phyloP scores from a whole-genome alignment of 139 green algal species.

The Chlorella vulgaris region DNA sequence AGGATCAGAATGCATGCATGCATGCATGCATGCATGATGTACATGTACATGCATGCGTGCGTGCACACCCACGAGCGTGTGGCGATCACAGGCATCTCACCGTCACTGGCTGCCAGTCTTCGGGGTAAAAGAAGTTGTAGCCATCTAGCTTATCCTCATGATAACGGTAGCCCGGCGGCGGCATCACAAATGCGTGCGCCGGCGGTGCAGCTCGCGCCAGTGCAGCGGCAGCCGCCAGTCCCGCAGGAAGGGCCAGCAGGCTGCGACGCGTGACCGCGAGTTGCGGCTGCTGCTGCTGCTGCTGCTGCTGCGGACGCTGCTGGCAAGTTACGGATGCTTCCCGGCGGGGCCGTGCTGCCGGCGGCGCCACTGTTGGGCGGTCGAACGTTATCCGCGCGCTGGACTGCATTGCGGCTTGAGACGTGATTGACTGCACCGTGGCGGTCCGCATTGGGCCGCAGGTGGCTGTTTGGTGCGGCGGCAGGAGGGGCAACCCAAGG shows the following conservation, averaged over 20 bases:
- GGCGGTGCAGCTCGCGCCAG: not conserved
- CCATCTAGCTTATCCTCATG: slow-evolving; percentile 86
- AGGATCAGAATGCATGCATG: too few relatives aligned
- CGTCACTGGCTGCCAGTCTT: slow-evolving; percentile 76
- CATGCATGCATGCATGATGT: too few relatives aligned
- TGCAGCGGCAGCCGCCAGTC: not conserved
- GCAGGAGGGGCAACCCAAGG: too few relatives aligned
- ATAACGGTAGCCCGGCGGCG: slow-evolving; percentile 20
- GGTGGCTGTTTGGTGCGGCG: not conserved
- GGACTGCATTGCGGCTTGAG: not conserved
- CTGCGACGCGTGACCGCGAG: not conserved
- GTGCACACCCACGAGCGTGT: too few relatives aligned
- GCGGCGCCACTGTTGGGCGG: not conserved
- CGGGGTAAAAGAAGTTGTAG: slow-evolving; percentile 84
- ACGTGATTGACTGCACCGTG: not conserved
- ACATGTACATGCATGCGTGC: too few relatives aligned
- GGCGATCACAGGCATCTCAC: too few relatives aligned
- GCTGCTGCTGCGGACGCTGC: not conserved
- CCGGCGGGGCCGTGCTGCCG: not conserved
- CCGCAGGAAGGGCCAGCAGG: slow-evolving; percentile 15
- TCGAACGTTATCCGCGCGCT: too few relatives aligned
- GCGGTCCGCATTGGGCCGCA: not conserved
- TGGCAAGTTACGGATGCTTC: not conserved
- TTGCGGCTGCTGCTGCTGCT: slow-evolving; percentile 5
- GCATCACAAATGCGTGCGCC: slow-evolving; percentile 11